Evolutionary conservation across 2,329 filamentous ascomycete species (phyloP).

Genomic region (Drechslerella dactyloides): DNA sequence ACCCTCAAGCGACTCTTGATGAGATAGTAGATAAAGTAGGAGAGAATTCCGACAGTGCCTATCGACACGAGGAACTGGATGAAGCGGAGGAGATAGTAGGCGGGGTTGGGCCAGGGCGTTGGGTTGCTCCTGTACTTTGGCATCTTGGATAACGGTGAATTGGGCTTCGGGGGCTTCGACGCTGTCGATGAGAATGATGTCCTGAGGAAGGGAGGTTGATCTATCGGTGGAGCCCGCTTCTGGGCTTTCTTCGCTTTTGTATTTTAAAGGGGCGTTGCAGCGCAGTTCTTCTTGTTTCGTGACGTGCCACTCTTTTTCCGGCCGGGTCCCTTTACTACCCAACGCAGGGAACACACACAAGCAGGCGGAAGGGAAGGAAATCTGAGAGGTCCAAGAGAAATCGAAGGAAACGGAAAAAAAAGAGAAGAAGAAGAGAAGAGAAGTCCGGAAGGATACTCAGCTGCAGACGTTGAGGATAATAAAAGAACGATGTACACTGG

Average conservation of each 20-base stretch:
- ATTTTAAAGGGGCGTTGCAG: not conserved
- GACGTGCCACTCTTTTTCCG: too few species aligned
- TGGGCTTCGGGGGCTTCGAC: not conserved
- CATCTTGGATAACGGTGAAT: slow-evolving; percentile 19
- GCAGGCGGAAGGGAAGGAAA: slow-evolving; percentile 4
- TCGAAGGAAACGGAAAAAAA: slow-evolving; percentile 3
- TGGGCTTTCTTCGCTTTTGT: too few species aligned
- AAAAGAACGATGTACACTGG: not conserved
- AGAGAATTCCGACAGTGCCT: slow-evolving; percentile 39
- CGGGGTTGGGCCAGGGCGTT: slow-evolving; percentile 49
- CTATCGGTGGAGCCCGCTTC: too few species aligned
- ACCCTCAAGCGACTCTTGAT: slow-evolving; percentile 28
- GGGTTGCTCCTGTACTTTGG: slow-evolving; percentile 44
- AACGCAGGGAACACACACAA: slow-evolving; percentile 12
- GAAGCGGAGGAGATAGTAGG: slow-evolving; percentile 48
- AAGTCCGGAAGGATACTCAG: not conserved
- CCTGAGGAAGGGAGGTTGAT: too few species aligned
- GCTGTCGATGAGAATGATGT: not conserved
- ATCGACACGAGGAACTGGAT: slow-evolving; percentile 33
- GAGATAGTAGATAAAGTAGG: slow-evolving; percentile 49
- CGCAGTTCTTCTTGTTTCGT: not conserved
- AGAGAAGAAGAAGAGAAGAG: slow-evolving; percentile 6
- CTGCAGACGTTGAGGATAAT: slow-evolving; percentile 32
- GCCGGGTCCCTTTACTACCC: not conserved
- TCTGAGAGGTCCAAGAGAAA: not conserved